phyloP scores from a whole-genome alignment of 257 asterid genomes.

The Solanum ossicruentum region DNA sequence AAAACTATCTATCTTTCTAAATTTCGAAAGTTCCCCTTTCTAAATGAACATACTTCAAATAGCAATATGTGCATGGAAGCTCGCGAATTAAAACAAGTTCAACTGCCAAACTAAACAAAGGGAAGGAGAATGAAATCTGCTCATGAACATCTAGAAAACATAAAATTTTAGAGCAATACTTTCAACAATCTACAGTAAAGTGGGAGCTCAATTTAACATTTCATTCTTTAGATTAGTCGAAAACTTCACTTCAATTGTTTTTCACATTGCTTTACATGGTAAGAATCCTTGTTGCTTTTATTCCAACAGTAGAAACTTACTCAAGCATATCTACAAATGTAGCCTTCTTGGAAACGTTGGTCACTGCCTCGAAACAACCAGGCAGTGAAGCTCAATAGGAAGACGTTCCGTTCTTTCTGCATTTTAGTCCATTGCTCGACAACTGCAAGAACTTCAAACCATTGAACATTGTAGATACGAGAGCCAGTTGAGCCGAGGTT shows the following conservation, averaged over 20 bases:
- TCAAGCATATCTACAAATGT: conserved; percentile 44
- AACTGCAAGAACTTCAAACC: conserved; percentile 60
- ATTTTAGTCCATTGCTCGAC: conserved; percentile 24
- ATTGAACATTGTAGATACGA: conserved; percentile 52
- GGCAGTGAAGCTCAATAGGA: conserved; percentile 45
- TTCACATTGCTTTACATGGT: not conserved
- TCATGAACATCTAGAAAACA: not conserved
- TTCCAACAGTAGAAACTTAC: conserved; percentile 20
- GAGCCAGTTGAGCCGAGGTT: conserved; percentile 64
- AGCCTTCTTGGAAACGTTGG: conserved; percentile 52
- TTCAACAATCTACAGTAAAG: not conserved
- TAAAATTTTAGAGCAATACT: not conserved
- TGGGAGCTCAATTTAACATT: not conserved
- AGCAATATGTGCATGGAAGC: too few species aligned
- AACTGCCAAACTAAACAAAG: not conserved
- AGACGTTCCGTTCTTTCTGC: conserved; percentile 15
- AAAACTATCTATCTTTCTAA: too few species aligned
- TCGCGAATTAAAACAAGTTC: too few species aligned
- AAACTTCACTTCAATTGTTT: not conserved
- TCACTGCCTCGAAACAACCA: conserved; percentile 39
- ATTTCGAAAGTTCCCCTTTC: too few species aligned
- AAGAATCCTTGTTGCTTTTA: not conserved
- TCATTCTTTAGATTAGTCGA: not conserved
- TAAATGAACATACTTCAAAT: too few species aligned
- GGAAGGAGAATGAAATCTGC: not conserved